A percentile compares a stretch with the other conserved stretches of the same genome.
These are phyloP conservation scores for Sicyos baderoa DNA, from an alignment of 306 rosid genomes.

Conservation along the genomic window DNA sequence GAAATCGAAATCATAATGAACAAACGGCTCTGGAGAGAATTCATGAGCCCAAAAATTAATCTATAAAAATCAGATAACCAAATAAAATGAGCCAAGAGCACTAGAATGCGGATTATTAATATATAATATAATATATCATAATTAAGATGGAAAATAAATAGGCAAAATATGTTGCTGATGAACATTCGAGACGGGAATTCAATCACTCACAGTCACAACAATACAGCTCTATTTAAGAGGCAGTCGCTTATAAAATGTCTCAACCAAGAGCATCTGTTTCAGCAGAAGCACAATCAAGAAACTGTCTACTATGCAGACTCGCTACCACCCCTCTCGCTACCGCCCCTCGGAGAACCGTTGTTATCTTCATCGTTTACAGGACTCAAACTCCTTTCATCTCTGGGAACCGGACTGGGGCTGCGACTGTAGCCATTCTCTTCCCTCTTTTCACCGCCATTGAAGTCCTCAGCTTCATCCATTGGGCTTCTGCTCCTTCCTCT, in stretches of 20 bases:
- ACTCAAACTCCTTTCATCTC: conserved; percentile 46
- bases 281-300: neutral
- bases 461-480: conserved; percentile 25
- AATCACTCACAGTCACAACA: neutral
- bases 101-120: neutral
- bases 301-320: conserved; percentile 21
- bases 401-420: conserved; percentile 35
- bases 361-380: conserved; percentile 39
- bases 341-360: conserved; percentile 41
- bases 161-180: conserved; percentile 3
- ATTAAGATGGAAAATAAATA: neutral
- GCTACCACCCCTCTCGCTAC: conserved; percentile 24
- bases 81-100: too few relatives aligned
- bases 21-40: too few relatives aligned
- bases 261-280: neutral
- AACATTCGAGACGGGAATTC: neutral
- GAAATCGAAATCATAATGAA: too few relatives aligned
- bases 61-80: too few relatives aligned
- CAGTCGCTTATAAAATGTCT: conserved; percentile 5
- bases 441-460: conserved; percentile 25
- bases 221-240: conserved; percentile 11
- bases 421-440: conserved; percentile 40
- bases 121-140: conserved; percentile 1
- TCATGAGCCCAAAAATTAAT: too few relatives aligned
- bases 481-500: conserved; percentile 39